Evolutionary conservation across 225 moss, liverwort and hornwort genomes (phyloP).

Genomic region (Antitrichia curtipendula): DNA sequence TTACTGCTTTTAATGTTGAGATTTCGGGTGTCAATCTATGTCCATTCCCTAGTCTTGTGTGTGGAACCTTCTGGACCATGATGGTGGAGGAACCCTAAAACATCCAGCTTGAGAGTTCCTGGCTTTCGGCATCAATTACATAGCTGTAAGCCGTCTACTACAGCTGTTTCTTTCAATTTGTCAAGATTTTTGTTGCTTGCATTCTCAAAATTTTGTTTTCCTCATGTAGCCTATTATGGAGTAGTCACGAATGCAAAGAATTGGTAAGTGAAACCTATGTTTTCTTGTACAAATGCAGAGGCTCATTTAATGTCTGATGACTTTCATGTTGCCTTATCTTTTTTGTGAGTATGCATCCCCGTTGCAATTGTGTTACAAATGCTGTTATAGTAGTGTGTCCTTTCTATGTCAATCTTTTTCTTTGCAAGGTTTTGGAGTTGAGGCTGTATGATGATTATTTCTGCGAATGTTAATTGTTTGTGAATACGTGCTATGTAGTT

Average conservation of each 20-base stretch:
- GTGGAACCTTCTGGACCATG: neutral
- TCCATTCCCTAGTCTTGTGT: neutral
- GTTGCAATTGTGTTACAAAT: neutral
- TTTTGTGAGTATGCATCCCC: neutral
- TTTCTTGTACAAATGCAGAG: neutral
- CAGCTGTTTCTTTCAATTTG: neutral
- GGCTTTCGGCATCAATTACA: neutral
- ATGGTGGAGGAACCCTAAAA: neutral
- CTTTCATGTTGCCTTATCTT: neutral
- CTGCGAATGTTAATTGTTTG: neutral
- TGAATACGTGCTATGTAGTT: neutral
- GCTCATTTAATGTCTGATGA: neutral
- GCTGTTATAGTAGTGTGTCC: neutral
- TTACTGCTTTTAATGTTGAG: neutral
- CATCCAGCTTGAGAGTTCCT: neutral
- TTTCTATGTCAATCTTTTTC: neutral
- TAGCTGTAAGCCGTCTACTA: neutral
- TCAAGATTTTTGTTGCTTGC: neutral
- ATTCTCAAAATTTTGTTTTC: neutral
- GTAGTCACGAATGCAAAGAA: neutral
- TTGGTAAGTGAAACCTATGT: neutral
- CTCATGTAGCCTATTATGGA: neutral
- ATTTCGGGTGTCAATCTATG: neutral
- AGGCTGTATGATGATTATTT: neutral
- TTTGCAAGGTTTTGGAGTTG: neutral